These are phyloP conservation scores for Sergeia podlipaevii DNA, from an alignment of 208 protist species.

Conservation along the genomic window DNA sequence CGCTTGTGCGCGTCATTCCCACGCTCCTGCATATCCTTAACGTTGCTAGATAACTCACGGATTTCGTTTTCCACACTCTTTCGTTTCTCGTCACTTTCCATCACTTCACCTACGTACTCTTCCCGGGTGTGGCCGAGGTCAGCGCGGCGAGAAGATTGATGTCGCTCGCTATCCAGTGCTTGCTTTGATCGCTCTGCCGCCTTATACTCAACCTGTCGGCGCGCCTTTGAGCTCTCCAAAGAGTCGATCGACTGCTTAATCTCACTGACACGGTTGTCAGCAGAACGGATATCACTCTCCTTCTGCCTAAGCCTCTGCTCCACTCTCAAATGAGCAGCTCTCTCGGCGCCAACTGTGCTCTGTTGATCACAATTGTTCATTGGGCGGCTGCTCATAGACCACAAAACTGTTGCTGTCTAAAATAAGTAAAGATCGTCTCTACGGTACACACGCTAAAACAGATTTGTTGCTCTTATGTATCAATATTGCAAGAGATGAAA, in stretches of 20 bases:
- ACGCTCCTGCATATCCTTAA: slow-evolving; percentile 34
- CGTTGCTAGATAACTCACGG: slow-evolving; percentile 27
- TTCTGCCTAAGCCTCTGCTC: slow-evolving; percentile 9
- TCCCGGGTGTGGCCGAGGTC: slow-evolving; percentile 25
- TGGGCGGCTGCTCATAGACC: no score
- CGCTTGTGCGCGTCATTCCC: slow-evolving; percentile 44
- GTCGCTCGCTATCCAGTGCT: slow-evolving; percentile 30
- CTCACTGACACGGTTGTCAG: slow-evolving; percentile 15
- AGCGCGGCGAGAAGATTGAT: slow-evolving; percentile 2
- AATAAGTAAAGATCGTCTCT: no score
- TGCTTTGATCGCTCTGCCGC: slow-evolving; percentile 25
- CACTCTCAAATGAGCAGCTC: no score
- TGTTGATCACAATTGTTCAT: no score
- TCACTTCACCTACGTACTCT: slow-evolving; percentile 57
- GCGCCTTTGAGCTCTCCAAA: slow-evolving; percentile 15
- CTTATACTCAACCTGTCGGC: slow-evolving; percentile 9
- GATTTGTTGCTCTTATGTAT: no score
- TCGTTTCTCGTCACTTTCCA: slow-evolving; percentile 37
- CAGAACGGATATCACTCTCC: slow-evolving; percentile 6
- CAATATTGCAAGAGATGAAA: no score
- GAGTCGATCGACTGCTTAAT: slow-evolving; percentile 15
- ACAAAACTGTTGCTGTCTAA: no score
- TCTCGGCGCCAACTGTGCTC: no score
- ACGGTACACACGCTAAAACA: no score
- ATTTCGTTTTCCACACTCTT: slow-evolving; percentile 43